Evolutionary conservation across 2,329 filamentous ascomycete species (phyloP).

Genomic region (Diaporthe vexans): DNA sequence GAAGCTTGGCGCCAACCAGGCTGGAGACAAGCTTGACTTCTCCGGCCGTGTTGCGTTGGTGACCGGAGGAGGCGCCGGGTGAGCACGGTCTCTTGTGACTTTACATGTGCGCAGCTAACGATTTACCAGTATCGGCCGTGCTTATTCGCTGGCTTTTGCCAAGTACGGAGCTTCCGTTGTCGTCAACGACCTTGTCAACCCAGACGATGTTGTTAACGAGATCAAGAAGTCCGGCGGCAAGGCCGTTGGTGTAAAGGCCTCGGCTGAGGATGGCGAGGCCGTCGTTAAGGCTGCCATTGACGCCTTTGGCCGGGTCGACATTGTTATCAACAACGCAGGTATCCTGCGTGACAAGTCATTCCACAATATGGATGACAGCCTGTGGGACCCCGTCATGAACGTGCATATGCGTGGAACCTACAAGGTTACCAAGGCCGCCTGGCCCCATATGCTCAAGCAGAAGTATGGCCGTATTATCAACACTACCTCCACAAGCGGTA

Average conservation of each 20-base stretch:
- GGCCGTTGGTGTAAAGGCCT: constrained; percentile 93
- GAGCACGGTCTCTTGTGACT: constrained; percentile 48
- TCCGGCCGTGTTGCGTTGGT: constrained; percentile 87
- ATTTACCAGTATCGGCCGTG: constrained; percentile 80
- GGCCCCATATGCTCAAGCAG: constrained; percentile 98
- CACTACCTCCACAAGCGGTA: constrained; percentile 95
- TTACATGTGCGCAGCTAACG: constrained; percentile 29
- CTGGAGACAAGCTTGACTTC: constrained; percentile 83
- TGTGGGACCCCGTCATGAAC: constrained; percentile 93
- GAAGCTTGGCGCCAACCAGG: constrained; percentile 80
- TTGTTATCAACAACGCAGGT: constrained; percentile 97
- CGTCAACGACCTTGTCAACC: constrained; percentile 95
- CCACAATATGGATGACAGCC: constrained; percentile 93
- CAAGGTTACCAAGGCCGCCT: constrained; percentile 96
- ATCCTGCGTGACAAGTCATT: constrained; percentile 99
- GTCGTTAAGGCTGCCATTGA: constrained; percentile 96
- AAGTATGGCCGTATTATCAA: constrained; percentile 98
- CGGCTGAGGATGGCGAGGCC: constrained; percentile 90
- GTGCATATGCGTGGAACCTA: constrained; percentile 96
- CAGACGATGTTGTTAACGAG: constrained; percentile 90
- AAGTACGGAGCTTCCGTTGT: constrained; percentile 87
- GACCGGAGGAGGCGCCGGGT: constrained; percentile 88
- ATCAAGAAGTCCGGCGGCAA: constrained; percentile 91
- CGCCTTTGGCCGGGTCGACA: constrained; percentile 92
- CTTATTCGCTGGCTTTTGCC: constrained; percentile 88